Conservation (phyloP, 225 moss, liverwort and hornwort genomes). For the Physcomitrium patens region DNA sequence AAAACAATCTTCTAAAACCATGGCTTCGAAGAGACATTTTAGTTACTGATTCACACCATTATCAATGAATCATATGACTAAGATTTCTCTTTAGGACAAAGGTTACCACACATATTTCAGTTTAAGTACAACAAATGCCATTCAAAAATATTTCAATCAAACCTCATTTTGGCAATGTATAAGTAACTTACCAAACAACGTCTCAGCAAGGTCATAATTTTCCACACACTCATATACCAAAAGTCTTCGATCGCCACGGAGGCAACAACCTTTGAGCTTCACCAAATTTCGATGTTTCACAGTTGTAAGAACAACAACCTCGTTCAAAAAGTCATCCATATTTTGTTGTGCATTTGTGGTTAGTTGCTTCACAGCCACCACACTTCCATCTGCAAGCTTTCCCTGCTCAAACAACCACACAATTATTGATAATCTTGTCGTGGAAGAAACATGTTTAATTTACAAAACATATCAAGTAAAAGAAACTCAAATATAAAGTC, state of each 20-base stretch:
- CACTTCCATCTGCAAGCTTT: constrained; percentile 24
- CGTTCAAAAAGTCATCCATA: constrained; percentile 55
- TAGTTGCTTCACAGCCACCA: constrained; percentile 48
- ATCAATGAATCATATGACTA: no score
- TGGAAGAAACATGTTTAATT: no score
- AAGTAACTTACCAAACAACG: constrained; percentile 44
- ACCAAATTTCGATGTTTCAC: constrained; percentile 60
- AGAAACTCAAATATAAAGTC: no score
- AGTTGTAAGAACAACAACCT: constrained; percentile 44
- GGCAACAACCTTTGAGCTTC: constrained; percentile 55
- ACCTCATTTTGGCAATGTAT: no score
- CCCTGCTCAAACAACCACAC: constrained; percentile 13
- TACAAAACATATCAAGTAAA: no score
- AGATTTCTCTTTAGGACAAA: no score
- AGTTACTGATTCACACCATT: no score
- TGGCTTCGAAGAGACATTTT: neutral
- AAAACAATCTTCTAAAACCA: neutral
- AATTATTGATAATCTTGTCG: neutral
- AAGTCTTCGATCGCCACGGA: constrained; percentile 36
- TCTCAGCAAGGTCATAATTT: constrained; percentile 45
- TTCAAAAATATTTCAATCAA: neutral
- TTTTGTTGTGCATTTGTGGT: constrained; percentile 13
- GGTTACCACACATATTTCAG: neutral
- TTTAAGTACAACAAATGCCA: neutral
- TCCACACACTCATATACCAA: constrained; percentile 53